A percentile compares a stretch with the other conserved stretches of the same genome.
Conservation (phyloP, 257 asterid species). For the Lavandula angustifolia region DNA sequence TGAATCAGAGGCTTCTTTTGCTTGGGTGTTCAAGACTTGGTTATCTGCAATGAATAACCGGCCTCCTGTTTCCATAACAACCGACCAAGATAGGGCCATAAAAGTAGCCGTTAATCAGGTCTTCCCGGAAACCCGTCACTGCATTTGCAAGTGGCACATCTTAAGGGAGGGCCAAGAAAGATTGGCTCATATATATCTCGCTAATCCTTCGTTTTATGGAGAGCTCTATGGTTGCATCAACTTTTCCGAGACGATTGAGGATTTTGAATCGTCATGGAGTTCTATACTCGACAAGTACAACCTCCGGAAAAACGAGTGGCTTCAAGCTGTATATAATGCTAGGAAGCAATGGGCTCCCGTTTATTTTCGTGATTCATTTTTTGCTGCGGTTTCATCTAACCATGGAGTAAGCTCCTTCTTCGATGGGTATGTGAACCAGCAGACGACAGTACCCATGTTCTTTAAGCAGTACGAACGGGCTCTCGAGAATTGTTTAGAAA, state of each 20-base stretch:
- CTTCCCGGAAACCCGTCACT: conserved; percentile 73
- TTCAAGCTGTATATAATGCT: conserved; percentile 79
- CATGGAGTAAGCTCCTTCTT: conserved; percentile 69
- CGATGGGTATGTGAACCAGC: conserved; percentile 81
- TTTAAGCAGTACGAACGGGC: conserved; percentile 92
- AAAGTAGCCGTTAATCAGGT: conserved; percentile 67
- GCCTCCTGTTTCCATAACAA: conserved; percentile 69
- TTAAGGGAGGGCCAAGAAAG: conserved; percentile 91
- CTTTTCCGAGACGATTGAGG: conserved; percentile 69
- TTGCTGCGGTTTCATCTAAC: conserved; percentile 65
- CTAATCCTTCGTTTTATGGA: conserved; percentile 67
- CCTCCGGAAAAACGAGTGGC: conserved; percentile 68
- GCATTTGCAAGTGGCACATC: conserved; percentile 84
- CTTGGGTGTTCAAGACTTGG: conserved; percentile 77
- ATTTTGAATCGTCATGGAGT: conserved; percentile 72
- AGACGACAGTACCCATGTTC: conserved; percentile 85
- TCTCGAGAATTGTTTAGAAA: conserved; percentile 69
- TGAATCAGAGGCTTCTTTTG: conserved; percentile 74
- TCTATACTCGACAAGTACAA: conserved; percentile 64
- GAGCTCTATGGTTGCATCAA: conserved; percentile 75
- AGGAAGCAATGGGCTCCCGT: conserved; percentile 89
- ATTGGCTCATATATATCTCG: conserved; percentile 61
- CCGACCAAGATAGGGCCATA: conserved; percentile 87
- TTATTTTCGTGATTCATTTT: conserved; percentile 72
- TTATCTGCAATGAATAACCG: conserved; percentile 67